Base-by-base conservation (phyloP, 2,329 filamentous ascomycete species). In the Pestalotiopsis sp. region DNA sequence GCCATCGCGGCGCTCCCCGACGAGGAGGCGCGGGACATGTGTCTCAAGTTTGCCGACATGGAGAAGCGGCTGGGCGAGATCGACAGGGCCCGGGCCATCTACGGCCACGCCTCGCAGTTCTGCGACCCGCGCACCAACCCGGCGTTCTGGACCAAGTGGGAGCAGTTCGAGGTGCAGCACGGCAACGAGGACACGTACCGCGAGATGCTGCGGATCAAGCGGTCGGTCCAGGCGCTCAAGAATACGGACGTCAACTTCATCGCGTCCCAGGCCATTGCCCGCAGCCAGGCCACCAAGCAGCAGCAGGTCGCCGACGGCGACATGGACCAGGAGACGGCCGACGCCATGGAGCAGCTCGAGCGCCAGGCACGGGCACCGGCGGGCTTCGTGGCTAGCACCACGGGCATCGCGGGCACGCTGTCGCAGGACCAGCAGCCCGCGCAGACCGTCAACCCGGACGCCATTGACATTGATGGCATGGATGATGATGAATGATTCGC, bases 101-200 rank as follows among this genome's bases (percentile, higher is more conserved):
- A 97, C 77, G 95, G 95, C 1, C 96, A 99, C 78, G 96, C 93
- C 13, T 97, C 93, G 58, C 96, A 99, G 79, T 99, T 98, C 81
- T 97, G 94, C 82, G 97, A 99, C 80, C 96, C 96, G 9, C 88
- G 97, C 67, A 97, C 94, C 14, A 94, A 93, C 73, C 91, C 93
- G 7, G 90, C 88, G 17, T 99, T 98, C 83, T 99, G 97, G 97
- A 87, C 91, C 75, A 97, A 95, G 79, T 99, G 96, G 96, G 96
- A 99, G 81, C 87, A 91, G 67, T 99, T 99, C 80, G 97, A 99
- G 81, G 94, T 98, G 25, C 93, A 97, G 79, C 96, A 99, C 78
- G 96, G 96, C 72, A 99, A 99, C 82, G 97, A 99, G 80, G 96
- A 99, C 80, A 99, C 97, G 0, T 99, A 97, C 87, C 98, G 97